phyloP scores from a whole-genome alignment of 2,329 filamentous ascomycete genomes.

The Penicillium sp. region DNA sequence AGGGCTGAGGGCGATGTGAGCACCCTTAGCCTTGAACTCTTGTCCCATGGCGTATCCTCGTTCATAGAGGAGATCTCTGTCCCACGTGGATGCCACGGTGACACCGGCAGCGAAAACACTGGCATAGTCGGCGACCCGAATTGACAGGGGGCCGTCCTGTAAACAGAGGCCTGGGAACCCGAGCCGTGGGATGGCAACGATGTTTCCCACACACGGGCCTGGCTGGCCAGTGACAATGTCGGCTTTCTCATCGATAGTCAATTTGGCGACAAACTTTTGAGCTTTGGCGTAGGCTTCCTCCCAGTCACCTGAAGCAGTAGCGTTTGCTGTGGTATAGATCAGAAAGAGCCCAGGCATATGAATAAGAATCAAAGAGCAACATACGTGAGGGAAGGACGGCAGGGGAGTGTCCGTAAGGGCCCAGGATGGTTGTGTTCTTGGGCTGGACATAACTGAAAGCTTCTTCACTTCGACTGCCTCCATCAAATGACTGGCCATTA shows the following conservation, averaged over 20 bases:
- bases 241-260: conserved; percentile 29
- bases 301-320: not conserved
- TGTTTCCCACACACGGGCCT: conserved; percentile 35
- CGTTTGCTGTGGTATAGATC: not conserved
- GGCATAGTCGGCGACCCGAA: conserved; percentile 67
- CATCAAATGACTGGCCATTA: conserved; percentile 7
- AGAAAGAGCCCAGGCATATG: not conserved
- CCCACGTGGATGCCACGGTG: conserved; percentile 65
- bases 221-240: conserved; percentile 30
- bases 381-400: conserved; percentile 8
- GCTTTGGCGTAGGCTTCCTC: conserved; percentile 8
- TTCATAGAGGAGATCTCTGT: conserved; percentile 54
- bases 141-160: conserved; percentile 47
- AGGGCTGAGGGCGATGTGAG: conserved; percentile 46
- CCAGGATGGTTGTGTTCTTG: conserved; percentile 9
- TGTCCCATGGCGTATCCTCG: conserved; percentile 56
- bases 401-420: conserved; percentile 9
- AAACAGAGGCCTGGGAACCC: conserved; percentile 33
- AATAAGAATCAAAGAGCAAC: not conserved
- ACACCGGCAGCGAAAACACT: conserved; percentile 74
- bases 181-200: conserved; percentile 31
- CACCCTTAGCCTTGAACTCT: conserved; percentile 45
- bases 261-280: conserved; percentile 18
- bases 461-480: conserved; percentile 2
- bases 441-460: conserved; percentile 9